Evolutionary conservation across 192 early-diverging fungal species (phyloP).

Genomic region (Linnemannia zychae): DNA sequence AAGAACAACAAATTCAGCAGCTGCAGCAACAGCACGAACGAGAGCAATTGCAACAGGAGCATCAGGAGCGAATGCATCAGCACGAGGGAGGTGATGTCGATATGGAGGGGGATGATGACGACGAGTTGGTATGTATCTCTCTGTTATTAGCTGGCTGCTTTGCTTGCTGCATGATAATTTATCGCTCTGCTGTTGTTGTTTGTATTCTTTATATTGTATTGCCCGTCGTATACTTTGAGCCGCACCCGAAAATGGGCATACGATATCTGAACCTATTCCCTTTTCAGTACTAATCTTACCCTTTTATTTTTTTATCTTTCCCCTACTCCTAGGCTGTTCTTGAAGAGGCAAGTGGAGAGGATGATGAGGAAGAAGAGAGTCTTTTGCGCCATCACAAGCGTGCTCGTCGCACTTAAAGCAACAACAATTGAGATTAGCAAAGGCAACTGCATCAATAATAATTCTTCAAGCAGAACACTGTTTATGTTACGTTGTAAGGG

Average conservation of each 20-base stretch:
- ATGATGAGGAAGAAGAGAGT: conserved; percentile 29
- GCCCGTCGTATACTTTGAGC: not conserved
- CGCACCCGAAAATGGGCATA: not conserved
- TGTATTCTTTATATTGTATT: not conserved
- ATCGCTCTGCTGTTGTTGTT: not conserved
- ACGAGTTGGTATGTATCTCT: conserved; percentile 15
- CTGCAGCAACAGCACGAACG: conserved; percentile 14
- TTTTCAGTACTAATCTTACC: not conserved
- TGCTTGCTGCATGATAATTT: not conserved
- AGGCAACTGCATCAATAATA: not conserved
- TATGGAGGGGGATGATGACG: conserved; percentile 17
- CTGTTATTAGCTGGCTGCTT: not conserved
- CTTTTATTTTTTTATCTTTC: not conserved
- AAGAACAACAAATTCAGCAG: conserved; percentile 25
- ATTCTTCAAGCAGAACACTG: not conserved
- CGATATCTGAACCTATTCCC: not conserved
- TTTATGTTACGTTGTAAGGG: not conserved
- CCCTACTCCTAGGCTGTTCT: conserved; percentile 14
- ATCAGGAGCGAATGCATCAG: not conserved
- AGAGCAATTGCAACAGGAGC: conserved; percentile 18
- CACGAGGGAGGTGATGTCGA: conserved; percentile 10
- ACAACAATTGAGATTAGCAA: not conserved
- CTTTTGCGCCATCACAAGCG: conserved; percentile 40
- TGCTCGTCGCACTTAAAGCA: conserved; percentile 13
- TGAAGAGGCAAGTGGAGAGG: conserved; percentile 13